Evolutionary conservation across 768 basidiomycete genomes (phyloP), one percentile per base, ranked within the genome.

Genomic region (Russula earlei): DNA sequence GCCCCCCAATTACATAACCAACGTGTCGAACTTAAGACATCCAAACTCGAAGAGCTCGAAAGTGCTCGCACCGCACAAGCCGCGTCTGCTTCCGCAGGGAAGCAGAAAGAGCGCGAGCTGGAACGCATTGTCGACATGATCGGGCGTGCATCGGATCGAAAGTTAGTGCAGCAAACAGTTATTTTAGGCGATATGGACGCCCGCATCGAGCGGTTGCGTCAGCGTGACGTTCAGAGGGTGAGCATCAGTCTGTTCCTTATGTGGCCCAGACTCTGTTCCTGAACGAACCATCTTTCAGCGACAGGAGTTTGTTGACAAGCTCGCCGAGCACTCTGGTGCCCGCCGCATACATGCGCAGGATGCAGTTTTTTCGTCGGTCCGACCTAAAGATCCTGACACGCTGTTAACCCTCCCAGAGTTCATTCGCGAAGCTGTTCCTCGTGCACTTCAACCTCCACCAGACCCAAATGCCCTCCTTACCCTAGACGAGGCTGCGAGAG

Each of bases 1-100:
- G 83, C 91, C 0, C 94, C 95, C 0, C 93, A 95, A 67, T 70
- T 97, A 40, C 81, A 86, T 56, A 86, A 94, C 66, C 95, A 99
- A 68, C 82, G 96, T 0, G 91, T 89, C n/a, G 93, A 94, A 67
- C 79, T 95, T 43, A 84, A 85, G 64, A 77, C 76, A 5, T 72
- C 80, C 24, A 87, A 90, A 65, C 63, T 84, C 14, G 78, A 78
- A 12, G 78, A 91, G 68, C 79, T 91, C 73, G 87, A 90, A 68
- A 77, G 77, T 42, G 90, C 87, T 5, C 71, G 80, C 42, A 70
- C 70, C 52, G 72, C 74, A 40, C 79, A 75, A 10, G 49, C 54
- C 12, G 33, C 6, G 12, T 60, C 66, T 24, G 22, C 61, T 8
- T 58, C 61, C 37, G 62, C 74, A 75, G 76, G 76, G 25, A 76